A percentile compares a stretch with the other conserved stretches of the same genome.
phyloP scores from a whole-genome alignment of 1,139 yeast genomes.

The Candida tetrigidarum region DNA sequence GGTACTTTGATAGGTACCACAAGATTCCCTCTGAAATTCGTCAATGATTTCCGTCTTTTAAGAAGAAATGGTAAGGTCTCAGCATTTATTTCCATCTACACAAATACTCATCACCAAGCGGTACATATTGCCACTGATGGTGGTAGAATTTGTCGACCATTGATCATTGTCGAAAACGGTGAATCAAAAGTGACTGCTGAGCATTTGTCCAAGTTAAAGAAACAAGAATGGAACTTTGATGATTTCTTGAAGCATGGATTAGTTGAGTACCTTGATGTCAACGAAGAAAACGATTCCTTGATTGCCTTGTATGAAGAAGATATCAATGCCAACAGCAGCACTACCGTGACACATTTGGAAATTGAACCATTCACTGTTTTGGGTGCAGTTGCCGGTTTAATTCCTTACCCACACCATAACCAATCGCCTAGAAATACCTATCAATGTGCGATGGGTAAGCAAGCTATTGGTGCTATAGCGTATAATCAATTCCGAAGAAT shows the following conservation, averaged over 20 bases:
- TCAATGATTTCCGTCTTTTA: constrained; percentile 72
- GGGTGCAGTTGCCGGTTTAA: constrained; percentile 98
- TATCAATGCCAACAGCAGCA: constrained; percentile 27
- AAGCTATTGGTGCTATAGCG: constrained; percentile 98
- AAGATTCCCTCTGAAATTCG: constrained; percentile 82
- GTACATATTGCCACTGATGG: constrained; percentile 99
- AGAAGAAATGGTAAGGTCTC: constrained; percentile 88
- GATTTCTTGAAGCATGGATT: constrained; percentile 85
- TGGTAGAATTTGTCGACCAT: constrained; percentile 97
- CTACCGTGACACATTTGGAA: constrained; percentile 83
- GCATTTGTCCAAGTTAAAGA: constrained; percentile 64
- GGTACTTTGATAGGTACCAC: constrained; percentile 96
- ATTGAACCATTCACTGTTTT: constrained; percentile 95
- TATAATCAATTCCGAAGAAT: constrained; percentile 96
- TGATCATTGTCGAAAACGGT: constrained; percentile 79
- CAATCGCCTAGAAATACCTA: constrained; percentile 99
- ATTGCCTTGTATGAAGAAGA: constrained; percentile 86
- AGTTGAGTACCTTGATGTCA: constrained; percentile 95
- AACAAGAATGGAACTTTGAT: constrained; percentile 82
- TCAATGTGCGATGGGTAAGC: constrained; percentile 99
- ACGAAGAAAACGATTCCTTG: constrained; percentile 94
- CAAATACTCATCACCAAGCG: constrained; percentile 86
- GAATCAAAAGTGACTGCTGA: constrained; percentile 69
- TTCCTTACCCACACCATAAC: constrained; percentile 99
- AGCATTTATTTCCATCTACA: constrained; percentile 88